Evolutionary conservation across 805 yeast species (phyloP).

Genomic region (Maudiozyma turicensis): DNA sequence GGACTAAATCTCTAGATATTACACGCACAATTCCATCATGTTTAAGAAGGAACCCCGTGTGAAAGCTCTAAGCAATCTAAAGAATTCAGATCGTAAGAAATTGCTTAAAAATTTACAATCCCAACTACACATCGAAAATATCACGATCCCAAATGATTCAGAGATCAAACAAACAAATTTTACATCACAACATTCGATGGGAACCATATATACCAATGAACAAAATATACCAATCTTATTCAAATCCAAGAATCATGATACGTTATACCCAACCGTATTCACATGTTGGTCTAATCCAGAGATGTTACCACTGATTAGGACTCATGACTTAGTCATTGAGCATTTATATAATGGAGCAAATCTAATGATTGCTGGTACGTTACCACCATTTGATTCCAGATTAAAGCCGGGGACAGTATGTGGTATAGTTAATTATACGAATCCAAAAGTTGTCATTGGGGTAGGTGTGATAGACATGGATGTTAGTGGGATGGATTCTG

Average conservation of each 20-base stretch:
- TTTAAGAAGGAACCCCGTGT: constrained; percentile 35
- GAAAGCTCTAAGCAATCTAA: constrained; percentile 70
- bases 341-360: constrained; percentile 68
- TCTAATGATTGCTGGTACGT: constrained; percentile 63
- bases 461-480: constrained; percentile 53
- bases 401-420: constrained; percentile 50
- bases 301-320: constrained; percentile 55
- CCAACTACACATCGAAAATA: constrained; percentile 26
- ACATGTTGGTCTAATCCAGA: constrained; percentile 63
- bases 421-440: constrained; percentile 52
- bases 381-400: constrained; percentile 45
- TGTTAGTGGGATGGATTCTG: constrained; percentile 35
- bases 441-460: constrained; percentile 59
- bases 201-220: constrained; percentile 56
- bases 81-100: constrained; percentile 61
- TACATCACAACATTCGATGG: constrained; percentile 43
- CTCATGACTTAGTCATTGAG: constrained; percentile 66
- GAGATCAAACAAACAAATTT: constrained; percentile 55
- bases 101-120: constrained; percentile 35
- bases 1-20: neutral
- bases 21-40: constrained; percentile 11
- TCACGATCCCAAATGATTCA: constrained; percentile 26
- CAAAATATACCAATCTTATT: constrained; percentile 65
- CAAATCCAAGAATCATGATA: constrained; percentile 42
- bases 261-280: constrained; percentile 59